These are phyloP conservation scores for Sistotremastrum suecicum DNA, from an alignment of 768 basidiomycete genomes.

Conservation along the genomic window DNA sequence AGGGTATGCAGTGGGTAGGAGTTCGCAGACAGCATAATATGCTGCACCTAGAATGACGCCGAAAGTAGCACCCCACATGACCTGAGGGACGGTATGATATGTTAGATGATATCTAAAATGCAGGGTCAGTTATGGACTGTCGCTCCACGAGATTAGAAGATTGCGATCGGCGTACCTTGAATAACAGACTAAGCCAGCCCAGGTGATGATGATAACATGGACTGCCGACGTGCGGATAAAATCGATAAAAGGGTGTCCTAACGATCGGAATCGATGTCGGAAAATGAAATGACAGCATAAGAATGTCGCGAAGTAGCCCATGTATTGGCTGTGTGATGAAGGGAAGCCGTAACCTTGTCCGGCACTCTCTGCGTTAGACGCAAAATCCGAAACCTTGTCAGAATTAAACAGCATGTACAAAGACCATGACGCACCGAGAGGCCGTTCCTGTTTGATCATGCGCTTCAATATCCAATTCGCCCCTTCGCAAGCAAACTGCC, in stretches of 20 bases:
- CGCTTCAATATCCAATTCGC: constrained; percentile 60
- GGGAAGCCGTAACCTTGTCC: constrained; percentile 77
- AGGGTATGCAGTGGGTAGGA: constrained; percentile 42
- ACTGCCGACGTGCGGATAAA: constrained; percentile 29
- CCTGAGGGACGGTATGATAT: constrained; percentile 63
- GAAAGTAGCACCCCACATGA: constrained; percentile 60
- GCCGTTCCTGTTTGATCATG: constrained; percentile 52
- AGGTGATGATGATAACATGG: constrained; percentile 35
- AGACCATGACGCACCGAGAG: constrained; percentile 32
- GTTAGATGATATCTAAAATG: constrained; percentile 44
- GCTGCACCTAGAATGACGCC: constrained; percentile 39
- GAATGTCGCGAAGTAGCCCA: constrained; percentile 78
- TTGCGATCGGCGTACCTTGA: constrained; percentile 39
- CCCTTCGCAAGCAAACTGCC: constrained; percentile 59
- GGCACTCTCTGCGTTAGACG: constrained; percentile 27
- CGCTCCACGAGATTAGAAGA: neutral
- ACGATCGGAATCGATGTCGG: constrained; percentile 47
- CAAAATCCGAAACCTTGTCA: neutral
- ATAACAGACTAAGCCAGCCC: constrained; percentile 60
- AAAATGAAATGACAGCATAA: constrained; percentile 58
- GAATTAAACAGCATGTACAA: neutral
- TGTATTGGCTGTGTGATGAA: constrained; percentile 81
- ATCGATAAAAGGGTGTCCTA: constrained; percentile 39
- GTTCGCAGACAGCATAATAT: constrained; percentile 43
- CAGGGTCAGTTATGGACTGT: neutral